phyloP scores from a whole-genome alignment of 2,329 filamentous ascomycete species.

The Ambrosiella beaveri region DNA sequence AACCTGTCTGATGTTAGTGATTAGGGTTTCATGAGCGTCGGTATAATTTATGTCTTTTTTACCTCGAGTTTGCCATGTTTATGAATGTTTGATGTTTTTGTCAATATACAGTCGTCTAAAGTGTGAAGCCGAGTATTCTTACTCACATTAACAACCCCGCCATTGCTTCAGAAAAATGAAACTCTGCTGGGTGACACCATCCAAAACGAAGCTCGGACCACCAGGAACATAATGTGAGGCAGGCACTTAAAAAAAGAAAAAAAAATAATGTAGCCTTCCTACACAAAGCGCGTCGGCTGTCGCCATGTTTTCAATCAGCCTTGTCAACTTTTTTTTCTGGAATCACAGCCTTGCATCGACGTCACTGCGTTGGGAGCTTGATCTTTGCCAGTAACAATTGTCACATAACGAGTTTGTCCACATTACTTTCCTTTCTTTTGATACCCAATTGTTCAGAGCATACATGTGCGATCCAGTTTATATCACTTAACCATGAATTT shows the following conservation, averaged over 20 bases:
- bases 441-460: neutral
- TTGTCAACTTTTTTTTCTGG: conserved; percentile 3
- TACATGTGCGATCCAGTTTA: neutral
- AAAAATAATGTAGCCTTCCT: neutral
- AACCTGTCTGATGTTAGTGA: conserved; percentile 39
- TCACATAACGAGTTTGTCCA: too few relatives aligned
- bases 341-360: conserved; percentile 12
- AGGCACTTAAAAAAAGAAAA: conserved; percentile 3
- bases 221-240: neutral
- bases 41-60: conserved; percentile 11
- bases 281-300: neutral
- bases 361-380: neutral
- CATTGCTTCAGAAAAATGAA: neutral
- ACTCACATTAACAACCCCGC: conserved; percentile 1
- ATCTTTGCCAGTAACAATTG: too few relatives aligned
- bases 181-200: neutral
- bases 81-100: neutral
- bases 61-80: conserved; percentile 40
- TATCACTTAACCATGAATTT: conserved; percentile 33
- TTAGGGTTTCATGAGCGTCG: neutral
- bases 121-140: neutral
- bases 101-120: too few relatives aligned
- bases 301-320: conserved; percentile 4
- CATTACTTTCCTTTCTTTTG: neutral
- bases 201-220: neutral